Percentiles rank a stretch among this genome's conserved stretches.
These are phyloP conservation scores for Leishmania mexicana DNA, from an alignment of 208 protist genomes.

Conservation along the genomic window DNA sequence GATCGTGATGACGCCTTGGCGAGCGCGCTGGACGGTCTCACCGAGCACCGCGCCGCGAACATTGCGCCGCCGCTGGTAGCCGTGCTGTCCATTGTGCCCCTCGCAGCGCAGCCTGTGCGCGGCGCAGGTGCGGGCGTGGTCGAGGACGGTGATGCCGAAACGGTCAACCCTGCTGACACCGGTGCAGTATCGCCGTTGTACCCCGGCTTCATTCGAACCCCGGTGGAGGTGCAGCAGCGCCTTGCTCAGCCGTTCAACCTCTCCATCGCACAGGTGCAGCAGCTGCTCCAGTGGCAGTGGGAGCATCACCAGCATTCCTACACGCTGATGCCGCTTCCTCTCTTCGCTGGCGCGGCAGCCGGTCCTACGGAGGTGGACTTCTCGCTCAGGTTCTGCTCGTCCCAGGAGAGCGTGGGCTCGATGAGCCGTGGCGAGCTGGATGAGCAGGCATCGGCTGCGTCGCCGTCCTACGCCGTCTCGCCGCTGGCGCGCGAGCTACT, in stretches of 20 bases:
- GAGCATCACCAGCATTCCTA: conserved; percentile 75
- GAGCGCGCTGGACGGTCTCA: conserved; percentile 13
- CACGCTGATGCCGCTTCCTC: conserved; percentile 46
- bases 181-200: conserved; percentile 23
- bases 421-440: neutral
- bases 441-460: neutral
- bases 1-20: conserved; percentile 31
- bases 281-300: conserved; percentile 81
- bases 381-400: conserved; percentile 3
- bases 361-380: conserved; percentile 31
- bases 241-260: conserved; percentile 49
- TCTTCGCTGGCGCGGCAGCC: conserved; percentile 22
- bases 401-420: neutral
- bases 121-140: conserved; percentile 31
- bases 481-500: conserved; percentile 59
- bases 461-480: conserved; percentile 38
- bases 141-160: neutral
- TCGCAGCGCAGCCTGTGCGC: conserved; percentile 23
- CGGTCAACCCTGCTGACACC: neutral
- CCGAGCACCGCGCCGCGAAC: neutral
- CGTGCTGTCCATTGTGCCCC: conserved; percentile 35
- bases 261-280: conserved; percentile 59
- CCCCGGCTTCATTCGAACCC: conserved; percentile 49
- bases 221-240: conserved; percentile 55
- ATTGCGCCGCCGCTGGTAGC: conserved; percentile 33